Evolutionary conservation across 306 rosid species (phyloP), one percentile per base, ranked within the genome.

Genomic region (Dicorynia guianensis): DNA sequence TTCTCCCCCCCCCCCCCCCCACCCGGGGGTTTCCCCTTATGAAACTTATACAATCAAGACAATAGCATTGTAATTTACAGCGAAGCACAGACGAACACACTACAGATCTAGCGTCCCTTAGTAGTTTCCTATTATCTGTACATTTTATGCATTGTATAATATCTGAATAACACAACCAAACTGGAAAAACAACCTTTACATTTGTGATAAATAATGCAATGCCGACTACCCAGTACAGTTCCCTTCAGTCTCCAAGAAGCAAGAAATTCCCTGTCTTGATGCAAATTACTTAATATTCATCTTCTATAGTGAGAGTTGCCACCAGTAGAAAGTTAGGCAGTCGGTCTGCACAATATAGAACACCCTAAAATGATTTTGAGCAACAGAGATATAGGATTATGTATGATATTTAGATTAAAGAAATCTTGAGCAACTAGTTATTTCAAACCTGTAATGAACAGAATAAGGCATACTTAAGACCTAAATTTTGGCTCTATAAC

Each of bases 161-260:
- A 19, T 59, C 55, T 67, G 14, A 53, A 80, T 34, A n/a, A 59
- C 17, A 50, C 60, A 74, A 36, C 71, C 63, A 74, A 73, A n/a
- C 47, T 15, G 17, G 57, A 38, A 52, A 33, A 20, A 60, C 46
- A 60, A n/a, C 0, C 44, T 59, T 17, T 56, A 25, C 52, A 14
- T 14, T 13, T 40, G 30, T 8, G 30, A 50, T 5, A 40, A 58
- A 58, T 25, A 25, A 25, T 14, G 8, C 10, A 33, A 7, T 49
- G 30, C 34, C 4, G 8, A 15, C 15, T 7, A 25, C 44, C 43
- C 9, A 36, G 6, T 35, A 3, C 34, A n/a, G 17, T 62, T 67
- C 44, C 43, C 72, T 67, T 48, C 25, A 2, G 33, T 49, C 10
- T 14, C 59, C 15, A 11, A 20, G 11, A 71, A 42, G 66, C 66